Evolutionary conservation across 139 green algal species (phyloP).

Genomic region (Chlamydomonas sphaeroides): DNA sequence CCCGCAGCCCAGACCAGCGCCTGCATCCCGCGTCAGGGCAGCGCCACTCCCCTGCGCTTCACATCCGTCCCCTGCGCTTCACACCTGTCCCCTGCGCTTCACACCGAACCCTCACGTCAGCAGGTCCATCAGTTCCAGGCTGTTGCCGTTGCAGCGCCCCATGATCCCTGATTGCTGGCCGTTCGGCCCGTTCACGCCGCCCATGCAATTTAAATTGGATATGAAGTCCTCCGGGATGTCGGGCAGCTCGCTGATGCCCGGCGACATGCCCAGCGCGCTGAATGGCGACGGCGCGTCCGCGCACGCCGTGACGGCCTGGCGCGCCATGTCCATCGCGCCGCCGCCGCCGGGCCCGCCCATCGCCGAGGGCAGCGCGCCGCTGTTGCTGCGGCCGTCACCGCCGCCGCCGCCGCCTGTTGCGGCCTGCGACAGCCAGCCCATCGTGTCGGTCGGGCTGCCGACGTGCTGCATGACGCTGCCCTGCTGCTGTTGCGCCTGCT

Average conservation of each 20-base stretch:
- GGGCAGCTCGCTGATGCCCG: neutral
- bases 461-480: no score
- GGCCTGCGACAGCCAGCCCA: no score
- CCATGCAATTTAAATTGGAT: neutral
- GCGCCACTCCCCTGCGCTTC: no score
- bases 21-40: no score
- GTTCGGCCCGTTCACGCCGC: no score
- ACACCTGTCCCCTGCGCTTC: neutral
- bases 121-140: slow-evolving; percentile 32
- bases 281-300: slow-evolving; percentile 12
- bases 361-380: neutral
- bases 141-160: no score
- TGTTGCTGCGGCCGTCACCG: no score
- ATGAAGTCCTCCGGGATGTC: slow-evolving; percentile 33
- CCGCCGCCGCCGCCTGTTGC: no score
- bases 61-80: no score
- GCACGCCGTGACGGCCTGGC: neutral
- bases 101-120: neutral
- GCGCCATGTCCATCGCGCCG: neutral
- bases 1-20: no score
- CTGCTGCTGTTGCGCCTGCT: slow-evolving; percentile 14
- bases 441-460: no score
- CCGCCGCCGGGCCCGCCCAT: neutral
- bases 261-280: slow-evolving; percentile 22
- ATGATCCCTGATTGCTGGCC: no score